phyloP scores from a whole-genome alignment of 176 grass and related monocot species.

The Musa schizocarpa region DNA sequence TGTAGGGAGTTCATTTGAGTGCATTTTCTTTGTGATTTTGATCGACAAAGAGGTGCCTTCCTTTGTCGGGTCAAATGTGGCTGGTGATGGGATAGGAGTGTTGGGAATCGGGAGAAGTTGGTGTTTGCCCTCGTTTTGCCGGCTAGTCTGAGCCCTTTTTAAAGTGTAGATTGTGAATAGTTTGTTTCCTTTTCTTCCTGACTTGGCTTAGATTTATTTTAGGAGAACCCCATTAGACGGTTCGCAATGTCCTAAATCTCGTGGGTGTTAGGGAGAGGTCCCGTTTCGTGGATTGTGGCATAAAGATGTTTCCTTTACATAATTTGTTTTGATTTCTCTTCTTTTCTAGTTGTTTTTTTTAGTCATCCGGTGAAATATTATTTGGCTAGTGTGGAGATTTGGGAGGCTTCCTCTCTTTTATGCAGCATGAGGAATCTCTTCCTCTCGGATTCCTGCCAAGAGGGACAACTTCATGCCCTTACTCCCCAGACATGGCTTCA shows the following conservation, averaged over 20 bases:
- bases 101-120: neutral
- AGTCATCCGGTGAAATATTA: neutral
- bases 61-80: neutral
- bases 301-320: neutral
- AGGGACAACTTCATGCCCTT: conserved; percentile 59
- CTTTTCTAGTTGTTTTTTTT: neutral
- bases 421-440: conserved; percentile 95
- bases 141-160: neutral
- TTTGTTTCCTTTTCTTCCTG: neutral
- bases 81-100: neutral
- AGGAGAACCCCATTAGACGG: neutral
- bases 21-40: conserved; percentile 1
- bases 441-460: conserved; percentile 65
- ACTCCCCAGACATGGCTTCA: conserved; percentile 90
- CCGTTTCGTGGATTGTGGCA: neutral
- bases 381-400: conserved; percentile 73
- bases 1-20: neutral
- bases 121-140: neutral
- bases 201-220: no score
- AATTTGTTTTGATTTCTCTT: neutral
- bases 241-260: neutral
- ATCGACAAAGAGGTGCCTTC: conserved; percentile 8
- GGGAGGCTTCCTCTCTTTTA: conserved; percentile 66
- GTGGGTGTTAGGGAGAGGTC: neutral
- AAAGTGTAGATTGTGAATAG: neutral